Evolutionary conservation across 176 grass and related monocot genomes (phyloP).

Genomic region (Bolboschoenus planiculmis): DNA sequence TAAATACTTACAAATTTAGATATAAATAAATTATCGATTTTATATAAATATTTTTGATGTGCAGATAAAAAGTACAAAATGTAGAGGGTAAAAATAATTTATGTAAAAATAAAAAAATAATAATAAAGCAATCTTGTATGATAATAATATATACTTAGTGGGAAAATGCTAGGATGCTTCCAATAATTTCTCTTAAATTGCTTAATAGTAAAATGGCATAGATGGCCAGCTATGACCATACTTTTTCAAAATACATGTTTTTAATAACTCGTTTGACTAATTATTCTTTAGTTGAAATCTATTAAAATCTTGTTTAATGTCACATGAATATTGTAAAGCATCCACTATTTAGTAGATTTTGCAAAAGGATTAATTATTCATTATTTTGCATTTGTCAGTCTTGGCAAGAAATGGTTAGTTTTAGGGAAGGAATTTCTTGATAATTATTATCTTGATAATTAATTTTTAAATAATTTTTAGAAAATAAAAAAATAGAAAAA

Average conservation of each 20-base stretch:
- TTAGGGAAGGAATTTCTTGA: too few relatives aligned
- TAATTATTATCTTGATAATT: too few relatives aligned
- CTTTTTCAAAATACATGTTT: neutral
- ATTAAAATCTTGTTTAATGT: neutral
- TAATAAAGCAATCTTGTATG: neutral
- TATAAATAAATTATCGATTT: too few relatives aligned
- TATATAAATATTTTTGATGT: too few relatives aligned
- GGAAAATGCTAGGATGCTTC: neutral
- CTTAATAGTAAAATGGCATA: neutral
- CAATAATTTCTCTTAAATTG: neutral
- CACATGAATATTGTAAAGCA: neutral
- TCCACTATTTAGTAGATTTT: neutral
- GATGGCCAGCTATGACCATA: neutral
- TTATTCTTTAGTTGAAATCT: neutral
- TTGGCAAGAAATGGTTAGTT: too few relatives aligned
- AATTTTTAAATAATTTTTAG: too few relatives aligned
- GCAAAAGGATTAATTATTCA: neutral
- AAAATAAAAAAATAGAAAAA: too few relatives aligned
- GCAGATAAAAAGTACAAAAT: too few relatives aligned
- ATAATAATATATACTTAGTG: neutral
- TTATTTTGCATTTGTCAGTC: neutral
- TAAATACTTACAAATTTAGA: too few relatives aligned
- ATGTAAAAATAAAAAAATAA: neutral
- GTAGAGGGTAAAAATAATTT: too few relatives aligned
- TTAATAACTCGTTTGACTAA: neutral